These are phyloP conservation scores for Sclerotinia nivalis DNA, from an alignment of 2,329 filamentous ascomycete species.

Conservation along the genomic window DNA sequence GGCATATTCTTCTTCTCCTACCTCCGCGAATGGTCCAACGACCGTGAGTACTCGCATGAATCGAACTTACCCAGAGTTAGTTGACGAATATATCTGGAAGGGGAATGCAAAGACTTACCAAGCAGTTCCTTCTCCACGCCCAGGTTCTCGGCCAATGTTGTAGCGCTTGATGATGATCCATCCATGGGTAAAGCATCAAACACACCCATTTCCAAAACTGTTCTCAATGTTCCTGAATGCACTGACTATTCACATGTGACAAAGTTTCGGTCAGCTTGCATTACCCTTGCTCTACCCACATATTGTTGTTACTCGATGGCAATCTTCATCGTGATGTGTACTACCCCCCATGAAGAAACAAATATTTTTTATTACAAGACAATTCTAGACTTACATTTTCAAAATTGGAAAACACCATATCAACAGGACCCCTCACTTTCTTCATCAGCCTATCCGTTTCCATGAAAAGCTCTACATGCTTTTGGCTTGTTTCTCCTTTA, in stretches of 20 bases:
- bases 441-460: constrained; percentile 11
- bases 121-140: constrained; percentile 34
- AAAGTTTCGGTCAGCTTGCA: constrained; percentile 7
- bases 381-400: constrained; percentile 15
- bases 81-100: not conserved
- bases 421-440: constrained; percentile 15
- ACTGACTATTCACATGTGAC: constrained; percentile 21
- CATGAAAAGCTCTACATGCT: constrained; percentile 19
- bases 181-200: constrained; percentile 33
- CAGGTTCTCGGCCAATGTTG: constrained; percentile 29
- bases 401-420: constrained; percentile 22
- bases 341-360: not conserved
- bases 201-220: constrained; percentile 35
- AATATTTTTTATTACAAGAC: not conserved
- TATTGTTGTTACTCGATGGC: not conserved
- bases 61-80: constrained; percentile 29
- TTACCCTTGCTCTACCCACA: not conserved
- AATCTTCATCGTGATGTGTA: not conserved
- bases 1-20: constrained; percentile 30
- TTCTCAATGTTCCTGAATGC: constrained; percentile 26
- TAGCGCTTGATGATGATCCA: constrained; percentile 29
- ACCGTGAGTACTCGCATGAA: constrained; percentile 32
- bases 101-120: constrained; percentile 25
- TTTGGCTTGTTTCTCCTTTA: constrained; percentile 6
- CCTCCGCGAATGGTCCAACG: constrained; percentile 31